These are phyloP conservation scores for Acanthamoeba lenticulata DNA, from an alignment of 208 protist genomes.

Conservation along the genomic window DNA sequence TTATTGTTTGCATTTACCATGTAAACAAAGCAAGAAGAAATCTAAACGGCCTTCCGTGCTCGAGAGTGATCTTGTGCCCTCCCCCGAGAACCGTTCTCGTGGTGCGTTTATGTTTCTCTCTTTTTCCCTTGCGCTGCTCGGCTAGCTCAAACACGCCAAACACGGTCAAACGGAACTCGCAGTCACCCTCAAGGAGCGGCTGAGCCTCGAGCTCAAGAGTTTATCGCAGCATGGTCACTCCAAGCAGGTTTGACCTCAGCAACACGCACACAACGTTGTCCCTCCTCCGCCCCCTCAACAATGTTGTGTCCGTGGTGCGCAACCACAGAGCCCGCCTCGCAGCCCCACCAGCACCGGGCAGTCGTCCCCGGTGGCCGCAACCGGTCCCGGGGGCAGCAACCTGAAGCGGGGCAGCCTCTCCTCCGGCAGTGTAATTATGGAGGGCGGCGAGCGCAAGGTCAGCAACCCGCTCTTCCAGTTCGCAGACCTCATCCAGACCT, in stretches of 20 bases:
- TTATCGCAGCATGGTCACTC: not conserved
- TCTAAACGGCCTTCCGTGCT: not conserved
- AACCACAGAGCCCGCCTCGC: too few relatives aligned
- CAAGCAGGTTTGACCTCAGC: too few relatives aligned
- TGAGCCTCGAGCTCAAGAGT: not conserved
- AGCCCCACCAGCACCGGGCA: too few relatives aligned
- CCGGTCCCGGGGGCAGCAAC: too few relatives aligned
- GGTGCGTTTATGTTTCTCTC: too few relatives aligned
- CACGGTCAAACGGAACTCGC: not conserved
- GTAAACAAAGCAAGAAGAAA: not conserved
- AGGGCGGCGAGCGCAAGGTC: not conserved
- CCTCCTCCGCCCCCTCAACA: not conserved
- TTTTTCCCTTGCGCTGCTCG: not conserved
- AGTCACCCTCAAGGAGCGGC: not conserved
- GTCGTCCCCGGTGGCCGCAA: too few relatives aligned
- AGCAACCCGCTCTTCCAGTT: not conserved
- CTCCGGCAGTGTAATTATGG: not conserved
- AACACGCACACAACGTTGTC: not conserved
- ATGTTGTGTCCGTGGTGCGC: not conserved
- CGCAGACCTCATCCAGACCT: not conserved
- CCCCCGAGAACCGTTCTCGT: not conserved
- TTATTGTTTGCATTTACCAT: too few relatives aligned
- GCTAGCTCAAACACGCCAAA: not conserved
- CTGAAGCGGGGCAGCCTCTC: not conserved
- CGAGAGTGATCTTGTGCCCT: not conserved